Evolutionary conservation across 2,329 filamentous ascomycete species (phyloP).

Genomic region (Davidsoniella eucalypti): DNA sequence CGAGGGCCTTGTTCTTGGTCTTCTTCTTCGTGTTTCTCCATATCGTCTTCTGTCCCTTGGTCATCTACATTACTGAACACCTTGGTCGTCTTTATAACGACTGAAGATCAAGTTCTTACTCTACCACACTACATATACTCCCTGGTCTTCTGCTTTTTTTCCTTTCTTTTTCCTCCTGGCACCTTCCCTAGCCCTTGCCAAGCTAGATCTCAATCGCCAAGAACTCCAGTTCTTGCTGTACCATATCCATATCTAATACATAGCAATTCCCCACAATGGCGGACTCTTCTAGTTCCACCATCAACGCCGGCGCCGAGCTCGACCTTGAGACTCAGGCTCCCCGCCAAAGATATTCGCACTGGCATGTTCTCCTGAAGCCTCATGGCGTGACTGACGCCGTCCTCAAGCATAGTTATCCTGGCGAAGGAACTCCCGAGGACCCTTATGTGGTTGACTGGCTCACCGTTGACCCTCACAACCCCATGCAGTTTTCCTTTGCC

Average conservation of each 20-base stretch:
- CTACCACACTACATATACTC: too few relatives aligned
- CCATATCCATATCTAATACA: neutral
- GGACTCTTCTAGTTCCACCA: slow-evolving; percentile 10
- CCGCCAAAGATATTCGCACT: slow-evolving; percentile 26
- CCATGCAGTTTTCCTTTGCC: slow-evolving; percentile 36
- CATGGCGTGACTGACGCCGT: slow-evolving; percentile 40
- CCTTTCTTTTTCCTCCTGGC: too few relatives aligned
- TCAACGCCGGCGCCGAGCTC: slow-evolving; percentile 16
- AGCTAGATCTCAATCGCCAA: too few relatives aligned
- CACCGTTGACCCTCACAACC: slow-evolving; percentile 48
- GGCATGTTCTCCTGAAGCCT: slow-evolving; percentile 38
- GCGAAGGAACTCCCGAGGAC: slow-evolving; percentile 46
- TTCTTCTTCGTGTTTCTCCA: too few relatives aligned
- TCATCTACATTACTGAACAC: too few relatives aligned
- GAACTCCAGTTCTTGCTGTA: too few relatives aligned
- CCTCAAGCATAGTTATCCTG: slow-evolving; percentile 37
- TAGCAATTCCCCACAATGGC: neutral
- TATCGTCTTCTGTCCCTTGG: too few relatives aligned
- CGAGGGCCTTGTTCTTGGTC: too few relatives aligned
- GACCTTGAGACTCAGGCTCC: slow-evolving; percentile 27
- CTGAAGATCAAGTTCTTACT: too few relatives aligned
- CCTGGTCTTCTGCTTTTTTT: too few relatives aligned
- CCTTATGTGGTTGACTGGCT: slow-evolving; percentile 56
- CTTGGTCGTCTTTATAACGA: too few relatives aligned
- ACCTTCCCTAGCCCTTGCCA: too few relatives aligned